phyloP scores from a whole-genome alignment of 768 basidiomycete genomes.

The Lactifluus rugatus region DNA sequence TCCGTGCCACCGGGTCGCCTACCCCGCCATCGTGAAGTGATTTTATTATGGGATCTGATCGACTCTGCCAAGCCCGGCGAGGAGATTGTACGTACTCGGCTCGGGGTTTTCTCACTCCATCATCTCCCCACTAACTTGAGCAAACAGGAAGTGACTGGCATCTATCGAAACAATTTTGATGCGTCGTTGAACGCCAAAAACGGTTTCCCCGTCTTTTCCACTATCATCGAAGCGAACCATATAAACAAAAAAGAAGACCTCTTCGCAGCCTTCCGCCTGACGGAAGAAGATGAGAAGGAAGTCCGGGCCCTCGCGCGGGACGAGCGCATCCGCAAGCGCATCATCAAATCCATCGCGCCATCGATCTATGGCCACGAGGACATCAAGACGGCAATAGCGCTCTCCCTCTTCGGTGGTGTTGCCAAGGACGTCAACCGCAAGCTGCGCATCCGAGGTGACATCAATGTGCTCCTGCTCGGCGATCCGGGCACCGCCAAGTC shows the following conservation, averaged over 20 bases:
- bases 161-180: conserved; percentile 98
- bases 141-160: conserved; percentile 85
- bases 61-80: conserved; percentile 98
- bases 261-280: conserved; percentile 95
- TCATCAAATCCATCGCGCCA: conserved; percentile 97
- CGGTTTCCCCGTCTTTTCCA: conserved; percentile 98
- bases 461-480: conserved; percentile 91
- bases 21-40: conserved; percentile 92
- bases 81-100: conserved; percentile 62
- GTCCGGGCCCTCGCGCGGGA: conserved; percentile 83
- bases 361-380: conserved; percentile 99
- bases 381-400: conserved; percentile 94
- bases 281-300: conserved; percentile 92
- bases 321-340: conserved; percentile 91
- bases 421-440: conserved; percentile 95
- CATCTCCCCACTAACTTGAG: conserved; percentile 8
- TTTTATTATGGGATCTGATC: conserved; percentile 96
- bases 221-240: conserved; percentile 96
- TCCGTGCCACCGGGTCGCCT: conserved; percentile 96
- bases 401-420: conserved; percentile 91
- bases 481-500: conserved; percentile 99
- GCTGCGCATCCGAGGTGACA: conserved; percentile 93
- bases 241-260: conserved; percentile 99
- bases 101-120: no score
- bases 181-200: conserved; percentile 97